Evolutionary conservation across 106 monocot species (phyloP).

Genomic region (Iris macrosiphon): DNA sequence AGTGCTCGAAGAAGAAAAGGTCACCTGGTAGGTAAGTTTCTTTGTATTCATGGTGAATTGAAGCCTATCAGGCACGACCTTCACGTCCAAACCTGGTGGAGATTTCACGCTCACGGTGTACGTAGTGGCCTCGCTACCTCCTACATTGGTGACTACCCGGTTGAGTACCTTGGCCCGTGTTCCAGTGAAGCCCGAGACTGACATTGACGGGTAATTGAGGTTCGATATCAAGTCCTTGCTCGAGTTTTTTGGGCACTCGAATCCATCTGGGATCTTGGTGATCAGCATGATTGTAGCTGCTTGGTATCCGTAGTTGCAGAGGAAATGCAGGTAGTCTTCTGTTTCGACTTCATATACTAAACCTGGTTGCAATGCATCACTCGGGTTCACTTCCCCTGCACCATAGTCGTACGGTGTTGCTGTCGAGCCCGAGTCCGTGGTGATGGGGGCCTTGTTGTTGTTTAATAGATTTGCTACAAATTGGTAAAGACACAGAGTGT

Average conservation of each 20-base stretch:
- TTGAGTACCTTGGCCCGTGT: conserved; percentile 27
- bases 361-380: conserved; percentile 41
- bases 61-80: conserved; percentile 52
- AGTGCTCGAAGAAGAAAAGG: conserved; percentile 32
- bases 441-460: conserved; percentile 28
- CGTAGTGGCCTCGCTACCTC: conserved; percentile 30
- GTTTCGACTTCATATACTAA: conserved; percentile 51
- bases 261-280: conserved; percentile 27
- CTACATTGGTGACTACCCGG: conserved; percentile 53
- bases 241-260: conserved; percentile 47
- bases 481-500: not conserved
- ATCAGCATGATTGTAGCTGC: conserved; percentile 44
- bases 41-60: conserved; percentile 39
- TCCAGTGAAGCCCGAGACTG: conserved; percentile 22
- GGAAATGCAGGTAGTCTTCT: conserved; percentile 53
- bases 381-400: conserved; percentile 66
- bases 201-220: conserved; percentile 82
- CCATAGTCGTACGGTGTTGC: conserved; percentile 72
- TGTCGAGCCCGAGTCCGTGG: conserved; percentile 30
- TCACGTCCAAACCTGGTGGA: conserved; percentile 53
- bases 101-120: conserved; percentile 44
- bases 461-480: conserved; percentile 31
- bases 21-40: conserved; percentile 54
- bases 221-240: conserved; percentile 58
- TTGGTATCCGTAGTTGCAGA: conserved; percentile 77